Evolutionary conservation across 352 stramenopile genomes (phyloP), one percentile per base, ranked within the genome.

Genomic region (Peronospora belbahrii): DNA sequence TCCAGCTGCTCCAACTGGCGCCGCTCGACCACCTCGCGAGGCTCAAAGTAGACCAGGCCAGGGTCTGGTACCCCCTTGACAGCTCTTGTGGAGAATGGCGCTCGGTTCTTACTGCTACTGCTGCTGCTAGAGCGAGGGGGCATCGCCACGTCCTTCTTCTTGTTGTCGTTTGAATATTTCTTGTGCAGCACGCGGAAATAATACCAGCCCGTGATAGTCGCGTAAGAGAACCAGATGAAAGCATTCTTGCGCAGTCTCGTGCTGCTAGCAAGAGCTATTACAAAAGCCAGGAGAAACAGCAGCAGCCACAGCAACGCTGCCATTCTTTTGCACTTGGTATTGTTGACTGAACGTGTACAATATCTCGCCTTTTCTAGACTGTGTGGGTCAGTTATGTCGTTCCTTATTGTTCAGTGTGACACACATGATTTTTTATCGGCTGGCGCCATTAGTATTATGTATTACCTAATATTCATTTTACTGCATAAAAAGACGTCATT

Each of bases 101-200:
- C 9, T 13, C 7, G 17, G 5, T 17, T 32, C 30, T 48, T 51
- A 25, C 22, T 37, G 13, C 24, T 42, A 22, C 5, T 41, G 17
- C 2, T 38, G 24, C 14, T 18, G 25, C 37, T 48, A 33, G 42
- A 41, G 18, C 47, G 39, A 2, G 15, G 14, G 10, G 61, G 37
- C 9, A 46, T 37, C 19, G 57, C 33, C 13, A 30, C 34, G 3
- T 48, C 28, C 19, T 36, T 56, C 23, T 36, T 56, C 24, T 36
- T 43, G 9, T 43, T 64, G 48, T 20, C 13, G 38, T 23, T 43
- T 34, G 34, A 35, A 53, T 72, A 67, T 11, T 72, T 68, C 58
- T 89, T 89, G 49, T 87, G 70, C 56, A 78, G 71, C 36, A 82
- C 56, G 35, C 78, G 78, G 45, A 83, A 89, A 58, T 89, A 89